phyloP scores from a whole-genome alignment of 2,329 filamentous ascomycete species.

The Colletotrichum phormii region DNA sequence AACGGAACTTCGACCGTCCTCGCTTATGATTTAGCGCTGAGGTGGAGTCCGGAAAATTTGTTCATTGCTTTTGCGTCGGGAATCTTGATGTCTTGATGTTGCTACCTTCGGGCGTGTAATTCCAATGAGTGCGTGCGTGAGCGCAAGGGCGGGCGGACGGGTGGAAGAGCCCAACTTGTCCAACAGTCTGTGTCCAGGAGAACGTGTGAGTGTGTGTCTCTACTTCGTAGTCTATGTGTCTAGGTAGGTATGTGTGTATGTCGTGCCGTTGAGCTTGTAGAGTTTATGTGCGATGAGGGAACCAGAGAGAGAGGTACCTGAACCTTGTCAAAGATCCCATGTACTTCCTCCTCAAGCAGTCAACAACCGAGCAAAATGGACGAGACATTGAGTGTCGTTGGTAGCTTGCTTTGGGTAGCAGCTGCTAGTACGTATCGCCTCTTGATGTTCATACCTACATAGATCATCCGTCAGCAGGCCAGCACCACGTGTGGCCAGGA shows the following conservation, averaged over 20 bases:
- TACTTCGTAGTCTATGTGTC: neutral
- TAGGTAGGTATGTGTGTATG: neutral
- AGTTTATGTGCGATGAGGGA: neutral
- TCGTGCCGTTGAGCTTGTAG: neutral
- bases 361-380: neutral
- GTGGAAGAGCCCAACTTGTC: neutral
- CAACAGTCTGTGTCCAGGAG: neutral
- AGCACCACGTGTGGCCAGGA: neutral
- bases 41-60: conserved; percentile 13
- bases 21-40: neutral
- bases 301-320: neutral
- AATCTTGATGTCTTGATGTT: neutral
- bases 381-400: neutral
- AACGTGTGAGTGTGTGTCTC: neutral
- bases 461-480: neutral
- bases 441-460: too few species aligned
- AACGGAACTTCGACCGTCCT: conserved; percentile 1
- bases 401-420: neutral
- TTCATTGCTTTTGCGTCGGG: neutral
- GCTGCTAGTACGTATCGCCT: too few species aligned
- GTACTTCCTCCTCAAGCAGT: neutral
- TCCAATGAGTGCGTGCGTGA: neutral
- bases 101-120: conserved; percentile 1
- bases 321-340: neutral
- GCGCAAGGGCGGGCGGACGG: neutral